Conservation (phyloP, 2,329 filamentous ascomycete genomes). For the Sporothrix euskadiensis region DNA sequence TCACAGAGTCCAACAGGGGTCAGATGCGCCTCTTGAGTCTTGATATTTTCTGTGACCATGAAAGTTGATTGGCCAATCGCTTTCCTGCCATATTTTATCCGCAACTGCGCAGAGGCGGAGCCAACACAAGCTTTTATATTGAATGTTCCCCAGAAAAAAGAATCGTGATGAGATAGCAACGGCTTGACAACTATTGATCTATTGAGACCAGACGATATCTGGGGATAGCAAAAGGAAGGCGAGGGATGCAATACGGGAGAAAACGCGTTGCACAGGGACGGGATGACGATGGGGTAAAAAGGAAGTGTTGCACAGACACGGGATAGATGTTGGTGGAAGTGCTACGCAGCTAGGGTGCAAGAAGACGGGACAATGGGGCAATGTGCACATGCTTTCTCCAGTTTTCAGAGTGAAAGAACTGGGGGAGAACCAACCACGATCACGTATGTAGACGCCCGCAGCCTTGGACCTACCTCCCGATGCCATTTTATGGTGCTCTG, state of each 20-base stretch:
- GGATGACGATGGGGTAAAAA: not conserved
- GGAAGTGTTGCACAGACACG: slow-evolving; percentile 4
- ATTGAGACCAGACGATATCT: not conserved
- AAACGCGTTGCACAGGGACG: not conserved
- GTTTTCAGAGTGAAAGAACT: not conserved
- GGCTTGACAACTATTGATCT: not conserved
- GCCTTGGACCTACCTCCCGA: not conserved
- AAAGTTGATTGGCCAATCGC: not conserved
- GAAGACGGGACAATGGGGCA: not conserved
- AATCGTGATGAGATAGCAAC: not conserved
- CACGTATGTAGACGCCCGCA: slow-evolving; percentile 1
- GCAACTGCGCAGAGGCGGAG: not conserved
- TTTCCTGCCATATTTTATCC: not conserved
- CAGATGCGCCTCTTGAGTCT: not conserved
- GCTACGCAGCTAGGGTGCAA: not conserved
- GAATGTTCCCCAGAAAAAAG: not conserved
- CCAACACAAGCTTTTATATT: not conserved
- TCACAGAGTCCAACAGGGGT: not conserved
- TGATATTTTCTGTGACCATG: not conserved
- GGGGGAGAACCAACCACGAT: not conserved
- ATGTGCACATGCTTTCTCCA: not conserved
- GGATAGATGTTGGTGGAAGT: not conserved
- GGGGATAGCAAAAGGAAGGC: not conserved
- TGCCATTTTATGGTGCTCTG: not conserved
- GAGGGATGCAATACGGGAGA: not conserved